These are phyloP conservation scores for Lachnellula willkommii DNA, from an alignment of 2,329 filamentous ascomycete species.

Conservation along the genomic window DNA sequence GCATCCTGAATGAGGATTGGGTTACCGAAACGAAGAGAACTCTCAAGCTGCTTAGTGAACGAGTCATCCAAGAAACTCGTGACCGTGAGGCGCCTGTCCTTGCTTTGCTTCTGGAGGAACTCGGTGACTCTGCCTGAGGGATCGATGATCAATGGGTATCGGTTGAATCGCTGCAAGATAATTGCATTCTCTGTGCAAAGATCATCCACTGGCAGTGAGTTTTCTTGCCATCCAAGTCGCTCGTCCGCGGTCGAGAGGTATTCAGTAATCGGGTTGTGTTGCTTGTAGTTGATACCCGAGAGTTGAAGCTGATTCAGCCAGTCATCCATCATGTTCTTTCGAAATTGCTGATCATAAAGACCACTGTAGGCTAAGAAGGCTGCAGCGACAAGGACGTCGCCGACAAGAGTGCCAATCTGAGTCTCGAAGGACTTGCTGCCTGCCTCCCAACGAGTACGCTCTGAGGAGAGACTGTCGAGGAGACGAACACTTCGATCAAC, in stretches of 20 bases:
- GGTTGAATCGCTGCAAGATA: conserved; percentile 94
- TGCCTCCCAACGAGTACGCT: conserved; percentile 90
- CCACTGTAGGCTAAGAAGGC: conserved; percentile 96
- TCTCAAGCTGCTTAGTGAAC: conserved; percentile 97
- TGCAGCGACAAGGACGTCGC: conserved; percentile 91
- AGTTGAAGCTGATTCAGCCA: conserved; percentile 90
- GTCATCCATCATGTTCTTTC: conserved; percentile 95
- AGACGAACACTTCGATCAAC: conserved; percentile 92
- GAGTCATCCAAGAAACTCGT: conserved; percentile 98
- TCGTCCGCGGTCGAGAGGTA: conserved; percentile 96
- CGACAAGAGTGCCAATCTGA: conserved; percentile 92
- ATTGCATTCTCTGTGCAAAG: conserved; percentile 98
- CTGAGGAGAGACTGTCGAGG: conserved; percentile 90
- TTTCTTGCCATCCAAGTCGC: conserved; percentile 88
- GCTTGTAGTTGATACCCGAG: conserved; percentile 91
- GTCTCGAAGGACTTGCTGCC: conserved; percentile 98
- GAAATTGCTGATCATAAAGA: conserved; percentile 96
- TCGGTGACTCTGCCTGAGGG: conserved; percentile 92
- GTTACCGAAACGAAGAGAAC: conserved; percentile 93
- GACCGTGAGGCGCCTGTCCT: conserved; percentile 86
- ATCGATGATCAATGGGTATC: conserved; percentile 97
- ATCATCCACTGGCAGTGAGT: conserved; percentile 90
- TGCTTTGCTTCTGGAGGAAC: conserved; percentile 91
- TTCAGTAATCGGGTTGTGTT: conserved; percentile 89
- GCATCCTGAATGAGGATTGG: conserved; percentile 98